Percentiles rank a stretch among this genome's conserved stretches.
These are phyloP conservation scores for Rhododendron vialii DNA, from an alignment of 148 eudicot genomes.

Conservation along the genomic window DNA sequence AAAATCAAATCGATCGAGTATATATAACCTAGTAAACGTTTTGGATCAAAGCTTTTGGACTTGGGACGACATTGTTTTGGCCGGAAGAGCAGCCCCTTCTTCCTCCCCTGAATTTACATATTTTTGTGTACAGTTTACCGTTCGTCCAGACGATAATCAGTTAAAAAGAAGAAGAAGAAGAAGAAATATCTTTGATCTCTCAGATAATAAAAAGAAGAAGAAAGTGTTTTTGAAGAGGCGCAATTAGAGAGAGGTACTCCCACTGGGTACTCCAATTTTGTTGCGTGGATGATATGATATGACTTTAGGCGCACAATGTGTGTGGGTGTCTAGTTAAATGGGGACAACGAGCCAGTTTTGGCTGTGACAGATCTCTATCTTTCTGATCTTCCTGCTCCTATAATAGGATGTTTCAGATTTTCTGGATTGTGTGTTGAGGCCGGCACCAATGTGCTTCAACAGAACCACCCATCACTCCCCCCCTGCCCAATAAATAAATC, in stretches of 20 bases:
- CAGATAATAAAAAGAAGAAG: background rate
- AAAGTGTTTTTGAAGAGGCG: background rate
- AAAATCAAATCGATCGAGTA: too few relatives aligned
- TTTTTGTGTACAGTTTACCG: too few relatives aligned
- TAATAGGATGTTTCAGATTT: background rate
- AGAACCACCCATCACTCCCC: background rate
- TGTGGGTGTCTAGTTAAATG: background rate
- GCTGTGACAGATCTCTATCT: background rate
- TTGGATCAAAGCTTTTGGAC: too few relatives aligned
- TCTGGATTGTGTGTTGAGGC: background rate
- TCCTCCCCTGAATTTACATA: too few relatives aligned
- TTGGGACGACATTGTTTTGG: too few relatives aligned
- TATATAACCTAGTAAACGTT: too few relatives aligned
- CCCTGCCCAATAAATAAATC: too few relatives aligned
- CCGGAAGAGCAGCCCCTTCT: too few relatives aligned
- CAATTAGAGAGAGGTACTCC: background rate
- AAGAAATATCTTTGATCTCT: background rate
- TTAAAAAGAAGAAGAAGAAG: too few relatives aligned
- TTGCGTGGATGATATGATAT: background rate
- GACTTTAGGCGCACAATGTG: background rate
- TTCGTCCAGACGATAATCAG: too few relatives aligned
- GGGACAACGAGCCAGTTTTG: background rate
- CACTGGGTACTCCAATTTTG: background rate
- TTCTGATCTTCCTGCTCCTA: background rate
- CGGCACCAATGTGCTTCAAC: background rate